phyloP scores from a whole-genome alignment of 805 yeast species.

The Wickerhamiella hasegawae region DNA sequence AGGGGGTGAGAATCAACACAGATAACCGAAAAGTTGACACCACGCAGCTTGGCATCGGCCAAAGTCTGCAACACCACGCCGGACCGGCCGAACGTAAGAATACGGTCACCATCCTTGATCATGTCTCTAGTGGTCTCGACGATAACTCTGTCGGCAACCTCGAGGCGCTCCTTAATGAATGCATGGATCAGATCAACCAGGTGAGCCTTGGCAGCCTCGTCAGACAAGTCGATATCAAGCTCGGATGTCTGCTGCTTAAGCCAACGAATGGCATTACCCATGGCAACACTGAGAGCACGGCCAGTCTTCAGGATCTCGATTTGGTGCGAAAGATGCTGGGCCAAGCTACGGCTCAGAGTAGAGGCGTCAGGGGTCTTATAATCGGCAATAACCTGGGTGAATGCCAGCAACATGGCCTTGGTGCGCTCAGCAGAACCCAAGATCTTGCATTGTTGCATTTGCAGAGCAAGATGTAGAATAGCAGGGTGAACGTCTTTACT shows the following conservation, averaged over 20 bases:
- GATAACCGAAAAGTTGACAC: constrained; percentile 57
- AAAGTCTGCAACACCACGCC: constrained; percentile 66
- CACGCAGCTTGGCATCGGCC: constrained; percentile 45
- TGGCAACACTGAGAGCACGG: constrained; percentile 77
- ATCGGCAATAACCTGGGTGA: constrained; percentile 61
- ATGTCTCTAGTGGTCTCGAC: constrained; percentile 66
- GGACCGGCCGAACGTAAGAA: constrained; percentile 79
- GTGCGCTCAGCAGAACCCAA: constrained; percentile 86
- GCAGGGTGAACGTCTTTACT: constrained; percentile 73
- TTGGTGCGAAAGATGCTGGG: constrained; percentile 77
- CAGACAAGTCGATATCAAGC: constrained; percentile 57
- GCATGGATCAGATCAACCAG: constrained; percentile 57
- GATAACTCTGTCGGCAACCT: constrained; percentile 67
- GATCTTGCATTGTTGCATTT: constrained; percentile 66
- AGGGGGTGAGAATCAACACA: constrained; percentile 89
- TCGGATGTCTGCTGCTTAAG: constrained; percentile 82
- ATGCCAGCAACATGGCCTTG: constrained; percentile 68
- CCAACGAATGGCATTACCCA: constrained; percentile 98
- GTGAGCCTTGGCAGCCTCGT: constrained; percentile 45
- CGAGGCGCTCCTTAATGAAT: constrained; percentile 72
- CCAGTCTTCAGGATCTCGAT: constrained; percentile 84
- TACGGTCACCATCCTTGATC: constrained; percentile 58
- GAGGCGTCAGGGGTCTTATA: constrained; percentile 77
- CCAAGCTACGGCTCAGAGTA: constrained; percentile 72
- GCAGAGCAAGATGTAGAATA: constrained; percentile 59